Evolutionary conservation across 805 yeast species (phyloP).

Genomic region (Grigorovia humatica): DNA sequence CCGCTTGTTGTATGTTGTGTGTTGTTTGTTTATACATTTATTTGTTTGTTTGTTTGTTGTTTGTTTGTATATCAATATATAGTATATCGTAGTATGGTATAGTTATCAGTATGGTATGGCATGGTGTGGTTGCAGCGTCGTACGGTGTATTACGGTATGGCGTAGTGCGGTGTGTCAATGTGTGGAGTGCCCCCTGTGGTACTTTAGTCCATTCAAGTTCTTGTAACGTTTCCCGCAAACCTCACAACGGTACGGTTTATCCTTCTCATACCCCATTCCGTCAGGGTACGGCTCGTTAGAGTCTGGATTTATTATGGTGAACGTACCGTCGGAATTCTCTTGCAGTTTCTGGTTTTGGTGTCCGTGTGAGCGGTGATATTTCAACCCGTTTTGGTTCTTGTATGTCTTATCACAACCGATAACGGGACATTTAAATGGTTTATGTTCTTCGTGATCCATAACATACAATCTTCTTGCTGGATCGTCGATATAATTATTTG

Average conservation of each 20-base stretch:
- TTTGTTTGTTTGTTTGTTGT: too few relatives aligned
- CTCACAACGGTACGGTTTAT: slow-evolving; percentile 96
- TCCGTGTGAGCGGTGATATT: slow-evolving; percentile 91
- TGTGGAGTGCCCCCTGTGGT: slow-evolving; percentile 97
- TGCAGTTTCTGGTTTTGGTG: slow-evolving; percentile 91
- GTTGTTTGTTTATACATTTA: too few relatives aligned
- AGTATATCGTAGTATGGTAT: too few relatives aligned
- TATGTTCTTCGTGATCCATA: slow-evolving; percentile 81
- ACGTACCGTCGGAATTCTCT: slow-evolving; percentile 87
- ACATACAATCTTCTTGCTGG: slow-evolving; percentile 93
- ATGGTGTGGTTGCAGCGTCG: too few relatives aligned
- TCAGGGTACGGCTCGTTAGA: slow-evolving; percentile 83
- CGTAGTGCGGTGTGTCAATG: slow-evolving; percentile 38
- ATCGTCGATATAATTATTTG: slow-evolving; percentile 76
- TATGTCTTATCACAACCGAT: slow-evolving; percentile 96
- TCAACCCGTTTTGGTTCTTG: slow-evolving; percentile 94
- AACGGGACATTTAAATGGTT: slow-evolving; percentile 96
- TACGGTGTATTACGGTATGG: too few relatives aligned
- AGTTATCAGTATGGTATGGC: too few relatives aligned
- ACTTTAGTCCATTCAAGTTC: slow-evolving; percentile 90
- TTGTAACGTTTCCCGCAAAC: slow-evolving; percentile 96
- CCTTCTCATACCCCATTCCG: slow-evolving; percentile 91
- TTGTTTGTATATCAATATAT: too few relatives aligned
- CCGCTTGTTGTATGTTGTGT: too few relatives aligned
- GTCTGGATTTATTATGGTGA: slow-evolving; percentile 85